Evolutionary conservation across 192 early-diverging fungal species (phyloP), one percentile per base, ranked within the genome.

Genomic region (Podila verticillata): DNA sequence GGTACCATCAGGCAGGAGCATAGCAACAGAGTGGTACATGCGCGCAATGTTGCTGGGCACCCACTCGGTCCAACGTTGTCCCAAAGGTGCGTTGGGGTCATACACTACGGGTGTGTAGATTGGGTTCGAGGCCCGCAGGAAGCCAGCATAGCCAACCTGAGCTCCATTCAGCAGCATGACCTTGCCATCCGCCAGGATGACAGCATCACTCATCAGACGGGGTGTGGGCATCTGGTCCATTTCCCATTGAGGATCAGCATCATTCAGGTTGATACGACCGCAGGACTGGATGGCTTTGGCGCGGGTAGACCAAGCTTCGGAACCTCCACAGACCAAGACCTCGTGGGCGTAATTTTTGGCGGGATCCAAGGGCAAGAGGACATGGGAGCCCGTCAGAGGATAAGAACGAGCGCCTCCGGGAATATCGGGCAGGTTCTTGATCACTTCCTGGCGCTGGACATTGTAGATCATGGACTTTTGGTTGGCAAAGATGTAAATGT

Each of bases 11-110:
- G 85, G 85, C 32, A 90, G 51, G 17, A 70, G 72, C 2, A 81
- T 66, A 6, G 85, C 85, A n/a, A 85, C 84, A 3, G 88, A 90
- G 67, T 92, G 91, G 67, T 92, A 92, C 83, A 92, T 84, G 24
- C 91, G 67, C 2, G 88, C 82, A 81, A 91, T 89, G 56, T 87
- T 82, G n/a, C 85, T 85, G 30, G 84, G 68, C 10, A 69, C 79
- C 47, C 89, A 65, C 8, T 74, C 74, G 24, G 69, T 81, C 32
- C 82, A 84, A 32, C 89, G 82, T 32, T 83, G 24, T 1, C 85
- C 83, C 30, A 81, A 49, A 0, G 82, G 75, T n/a, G 73, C 65
- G 6, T 51, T 57, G 19, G 87, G 86, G 24, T 90, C 81, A 56
- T 92, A 92, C 19, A 91, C 79, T 24, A 85, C 59, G 19, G 90